Conservation (phyloP, 75 land plant genomes). For the Chamaecyparis obtusa region DNA sequence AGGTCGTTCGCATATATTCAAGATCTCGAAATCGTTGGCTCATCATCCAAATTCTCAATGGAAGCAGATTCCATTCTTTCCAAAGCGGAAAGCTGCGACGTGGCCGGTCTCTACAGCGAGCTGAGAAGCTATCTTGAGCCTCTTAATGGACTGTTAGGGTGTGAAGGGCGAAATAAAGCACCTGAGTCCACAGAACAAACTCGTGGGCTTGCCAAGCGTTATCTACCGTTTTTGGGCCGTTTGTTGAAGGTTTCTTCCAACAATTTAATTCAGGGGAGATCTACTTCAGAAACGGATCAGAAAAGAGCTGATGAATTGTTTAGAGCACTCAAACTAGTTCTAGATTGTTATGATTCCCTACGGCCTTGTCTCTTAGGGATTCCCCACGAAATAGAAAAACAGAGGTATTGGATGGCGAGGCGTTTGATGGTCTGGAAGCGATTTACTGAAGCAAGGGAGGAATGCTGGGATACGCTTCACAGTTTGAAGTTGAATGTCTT, state of each 20-base stretch:
- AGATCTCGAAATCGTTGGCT: no score
- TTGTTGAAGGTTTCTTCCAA: slow-evolving; percentile 26
- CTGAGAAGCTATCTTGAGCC: background rate
- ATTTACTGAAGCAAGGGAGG: slow-evolving; percentile 24
- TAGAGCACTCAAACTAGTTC: slow-evolving; percentile 17
- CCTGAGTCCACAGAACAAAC: background rate
- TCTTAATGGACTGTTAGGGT: background rate
- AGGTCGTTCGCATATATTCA: no score
- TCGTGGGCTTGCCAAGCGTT: slow-evolving; percentile 30
- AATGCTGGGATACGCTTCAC: slow-evolving; percentile 13
- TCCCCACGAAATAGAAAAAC: slow-evolving; percentile 36
- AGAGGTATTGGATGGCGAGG: slow-evolving; percentile 31
- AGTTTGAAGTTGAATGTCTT: slow-evolving; percentile 10
- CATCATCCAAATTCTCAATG: background rate
- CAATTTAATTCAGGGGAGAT: slow-evolving; percentile 2
- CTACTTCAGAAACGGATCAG: background rate
- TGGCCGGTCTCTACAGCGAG: background rate
- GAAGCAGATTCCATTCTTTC: background rate
- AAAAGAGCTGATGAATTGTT: slow-evolving; percentile 29
- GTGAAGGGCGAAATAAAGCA: slow-evolving; percentile 21
- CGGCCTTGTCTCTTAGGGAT: slow-evolving; percentile 25
- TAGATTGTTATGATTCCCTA: slow-evolving; percentile 29
- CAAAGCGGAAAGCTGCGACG: background rate
- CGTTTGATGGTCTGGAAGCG: slow-evolving; percentile 28
- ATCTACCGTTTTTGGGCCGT: slow-evolving; percentile 32